Conservation (phyloP, 257 asterid genomes). For the Ilex asprella region DNA sequence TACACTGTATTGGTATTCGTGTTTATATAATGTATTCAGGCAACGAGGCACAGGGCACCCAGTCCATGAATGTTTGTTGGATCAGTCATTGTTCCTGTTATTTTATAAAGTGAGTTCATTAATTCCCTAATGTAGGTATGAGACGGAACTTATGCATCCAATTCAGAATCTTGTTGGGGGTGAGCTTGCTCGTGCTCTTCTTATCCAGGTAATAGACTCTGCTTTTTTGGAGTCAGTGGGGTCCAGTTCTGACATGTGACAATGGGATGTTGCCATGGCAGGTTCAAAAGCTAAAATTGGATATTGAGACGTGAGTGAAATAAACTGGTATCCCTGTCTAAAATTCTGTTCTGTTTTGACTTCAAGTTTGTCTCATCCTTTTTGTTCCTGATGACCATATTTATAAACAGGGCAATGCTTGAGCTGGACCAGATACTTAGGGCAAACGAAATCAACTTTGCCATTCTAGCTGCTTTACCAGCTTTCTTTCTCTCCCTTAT, state of each 20-base stretch:
- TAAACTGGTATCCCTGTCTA: slow-evolving; percentile 14
- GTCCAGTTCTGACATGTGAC: slow-evolving; percentile 28
- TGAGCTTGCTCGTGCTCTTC: slow-evolving; percentile 88
- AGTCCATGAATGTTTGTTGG: too few species aligned
- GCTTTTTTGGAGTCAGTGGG: slow-evolving; percentile 11
- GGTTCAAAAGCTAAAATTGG: slow-evolving; percentile 99
- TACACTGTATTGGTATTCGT: too few species aligned
- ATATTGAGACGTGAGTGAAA: slow-evolving; percentile 85
- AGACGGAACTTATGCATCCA: slow-evolving; percentile 92
- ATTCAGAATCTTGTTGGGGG: slow-evolving; percentile 89
- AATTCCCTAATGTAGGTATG: slow-evolving; percentile 46
- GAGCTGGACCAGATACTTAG: slow-evolving; percentile 98
- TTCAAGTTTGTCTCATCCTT: slow-evolving; percentile 14
- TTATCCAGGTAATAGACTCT: slow-evolving; percentile 65
- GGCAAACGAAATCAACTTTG: slow-evolving; percentile 98
- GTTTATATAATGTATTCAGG: too few species aligned
- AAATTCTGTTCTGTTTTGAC: slow-evolving; percentile 8
- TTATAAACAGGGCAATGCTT: slow-evolving; percentile 86
- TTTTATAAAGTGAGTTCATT: slow-evolving; percentile 3
- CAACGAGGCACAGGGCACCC: too few species aligned
- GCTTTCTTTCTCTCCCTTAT: slow-evolving; percentile 81
- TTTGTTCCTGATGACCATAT: slow-evolving; percentile 15
- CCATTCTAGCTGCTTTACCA: slow-evolving; percentile 97
- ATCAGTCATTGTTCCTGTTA: neutral
- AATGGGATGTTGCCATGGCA: slow-evolving; percentile 20